Base-by-base conservation (phyloP, 129 eudicot species). In the Tanacetum coccineum region DNA sequence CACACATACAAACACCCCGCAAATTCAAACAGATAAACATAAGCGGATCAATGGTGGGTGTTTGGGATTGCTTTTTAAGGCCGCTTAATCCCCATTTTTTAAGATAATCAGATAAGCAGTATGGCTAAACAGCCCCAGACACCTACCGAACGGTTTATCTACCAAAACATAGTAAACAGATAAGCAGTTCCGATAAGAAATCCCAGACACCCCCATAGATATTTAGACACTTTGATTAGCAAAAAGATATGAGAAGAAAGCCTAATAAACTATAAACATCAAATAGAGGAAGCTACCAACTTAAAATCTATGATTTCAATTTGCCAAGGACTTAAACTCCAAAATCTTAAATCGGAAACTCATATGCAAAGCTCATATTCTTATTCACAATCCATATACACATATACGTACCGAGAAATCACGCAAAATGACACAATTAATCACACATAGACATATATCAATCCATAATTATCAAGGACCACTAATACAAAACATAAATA, bases 61-160 rank as follows among this genome's bases (percentile, higher is more conserved):
- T 54, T 66, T 66, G 40, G 22, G 3, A 39, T 46, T 49, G 46
- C 58, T 25, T 48, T 25, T 66, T n/a, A 8, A 14, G 42, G 19
- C 67, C 47, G 15, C 39, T 45, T 45, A 64, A 42, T 30, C n/a
- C 28, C 0, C 1, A 11, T 62, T 65, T 13, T 18, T 53, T 32
- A 32, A 32, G 6, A 32, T 32, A 10, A 66, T 13, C 54, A 66
- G 14, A 66, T 49, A 49, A 49, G 54, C 54, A 36, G 40, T 17
- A n/a, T 17, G 10, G 32, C 51, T 30, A 67, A 67, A 59, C 46
- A 47, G 21, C 2, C 14, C 69, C 56, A 18, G 45, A 64, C 69
- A 46, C 46, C 59, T 44, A 9, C 3, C 28, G 18, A 36, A 36
- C 9, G 5, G 40, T 36, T 0, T 36, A 36, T 36, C 40, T 5